Evolutionary conservation across 495 filamentous ascomycete genomes (phyloP).

Genomic region (Pseudoneurospora amorphoporcata): DNA sequence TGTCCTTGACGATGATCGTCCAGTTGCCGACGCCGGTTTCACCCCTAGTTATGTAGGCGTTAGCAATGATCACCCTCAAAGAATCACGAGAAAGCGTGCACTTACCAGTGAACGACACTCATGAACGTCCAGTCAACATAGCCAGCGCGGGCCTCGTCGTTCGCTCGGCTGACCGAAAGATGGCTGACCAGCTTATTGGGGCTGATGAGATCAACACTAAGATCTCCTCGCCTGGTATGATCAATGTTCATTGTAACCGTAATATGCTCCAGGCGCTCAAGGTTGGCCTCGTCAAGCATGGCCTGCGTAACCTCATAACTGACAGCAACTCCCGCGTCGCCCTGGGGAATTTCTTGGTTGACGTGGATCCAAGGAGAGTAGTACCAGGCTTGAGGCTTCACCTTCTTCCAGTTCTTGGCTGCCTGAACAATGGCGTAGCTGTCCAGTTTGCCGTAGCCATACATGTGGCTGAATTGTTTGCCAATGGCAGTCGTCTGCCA

Average conservation of each 20-base stretch:
- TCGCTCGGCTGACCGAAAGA: constrained; percentile 59
- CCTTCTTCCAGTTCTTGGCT: constrained; percentile 72
- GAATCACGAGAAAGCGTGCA: background rate
- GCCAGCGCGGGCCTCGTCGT: constrained; percentile 54
- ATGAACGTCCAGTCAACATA: constrained; percentile 98
- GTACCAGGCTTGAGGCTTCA: constrained; percentile 97
- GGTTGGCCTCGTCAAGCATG: constrained; percentile 69
- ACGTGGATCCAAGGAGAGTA: constrained; percentile 89
- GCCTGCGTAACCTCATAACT: constrained; percentile 66
- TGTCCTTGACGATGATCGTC: constrained; percentile 86
- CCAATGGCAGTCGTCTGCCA: constrained; percentile 77
- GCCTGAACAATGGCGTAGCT: constrained; percentile 75
- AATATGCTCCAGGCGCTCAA: constrained; percentile 82
- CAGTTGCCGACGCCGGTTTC: constrained; percentile 80
- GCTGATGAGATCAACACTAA: constrained; percentile 86
- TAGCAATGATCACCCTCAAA: constrained; percentile 1
- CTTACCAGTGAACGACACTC: constrained; percentile 92
- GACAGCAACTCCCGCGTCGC: constrained; percentile 67
- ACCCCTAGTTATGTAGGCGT: constrained; percentile 48
- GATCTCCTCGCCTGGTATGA: constrained; percentile 76
- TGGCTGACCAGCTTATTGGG: constrained; percentile 75
- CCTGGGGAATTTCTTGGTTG: constrained; percentile 76
- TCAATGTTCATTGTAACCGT: constrained; percentile 95
- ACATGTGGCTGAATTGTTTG: constrained; percentile 82
- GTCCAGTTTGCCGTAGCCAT: constrained; percentile 91